These are phyloP conservation scores for Thelephora terrestris DNA, from an alignment of 1,284 basidiomycete genomes.

Conservation along the genomic window DNA sequence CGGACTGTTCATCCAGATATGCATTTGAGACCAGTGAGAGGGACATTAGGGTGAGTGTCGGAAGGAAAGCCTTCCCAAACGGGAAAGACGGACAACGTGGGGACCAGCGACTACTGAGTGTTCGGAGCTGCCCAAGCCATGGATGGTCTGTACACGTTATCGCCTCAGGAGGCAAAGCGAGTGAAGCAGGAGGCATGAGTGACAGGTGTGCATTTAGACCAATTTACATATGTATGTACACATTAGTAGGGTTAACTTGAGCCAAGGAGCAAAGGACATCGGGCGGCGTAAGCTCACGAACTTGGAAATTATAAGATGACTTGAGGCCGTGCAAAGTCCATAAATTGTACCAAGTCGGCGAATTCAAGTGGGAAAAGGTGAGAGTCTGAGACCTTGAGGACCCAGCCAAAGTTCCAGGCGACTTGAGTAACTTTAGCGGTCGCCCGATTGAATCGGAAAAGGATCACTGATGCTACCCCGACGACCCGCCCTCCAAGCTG, in stretches of 20 bases:
- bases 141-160: too few species aligned
- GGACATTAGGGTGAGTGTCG: conserved; percentile 38
- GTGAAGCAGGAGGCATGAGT: too few species aligned
- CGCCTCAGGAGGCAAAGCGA: too few species aligned
- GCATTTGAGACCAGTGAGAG: conserved; percentile 79
- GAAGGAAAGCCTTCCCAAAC: too few species aligned
- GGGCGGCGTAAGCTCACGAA: too few species aligned
- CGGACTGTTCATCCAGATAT: conserved; percentile 81
- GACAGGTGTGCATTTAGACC: too few species aligned
- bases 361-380: neutral
- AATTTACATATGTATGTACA: too few species aligned
- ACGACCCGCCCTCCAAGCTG: neutral
- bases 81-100: too few species aligned
- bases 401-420: neutral
- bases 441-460: neutral
- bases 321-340: neutral
- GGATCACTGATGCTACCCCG: neutral
- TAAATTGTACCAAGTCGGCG: neutral
- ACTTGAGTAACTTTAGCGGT: neutral
- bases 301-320: neutral
- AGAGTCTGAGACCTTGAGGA: neutral
- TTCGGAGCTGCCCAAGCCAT: too few species aligned
- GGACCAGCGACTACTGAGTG: too few species aligned
- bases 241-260: too few species aligned
- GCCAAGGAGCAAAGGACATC: too few species aligned